phyloP scores from a whole-genome alignment of 495 filamentous ascomycete genomes.

The Barbatosphaeria neglecta region DNA sequence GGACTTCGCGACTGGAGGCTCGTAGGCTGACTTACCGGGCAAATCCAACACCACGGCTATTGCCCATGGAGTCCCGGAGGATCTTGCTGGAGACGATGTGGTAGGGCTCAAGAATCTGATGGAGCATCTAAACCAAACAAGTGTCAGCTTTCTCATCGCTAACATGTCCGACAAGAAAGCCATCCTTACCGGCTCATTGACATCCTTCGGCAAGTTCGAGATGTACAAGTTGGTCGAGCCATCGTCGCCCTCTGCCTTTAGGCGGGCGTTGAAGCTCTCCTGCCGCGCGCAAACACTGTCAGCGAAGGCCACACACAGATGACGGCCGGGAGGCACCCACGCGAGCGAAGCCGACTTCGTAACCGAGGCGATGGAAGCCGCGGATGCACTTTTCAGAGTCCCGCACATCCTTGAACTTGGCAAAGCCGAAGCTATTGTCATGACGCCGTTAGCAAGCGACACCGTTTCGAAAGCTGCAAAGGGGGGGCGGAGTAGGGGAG shows the following conservation, averaged over 20 bases:
- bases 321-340: conserved; percentile 32
- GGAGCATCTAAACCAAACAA: conserved; percentile 44
- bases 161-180: background rate
- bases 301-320: conserved; percentile 1
- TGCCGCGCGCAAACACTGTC: conserved; percentile 16
- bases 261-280: conserved; percentile 92
- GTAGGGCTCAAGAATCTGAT: conserved; percentile 70
- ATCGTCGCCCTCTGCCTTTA: conserved; percentile 82
- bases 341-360: conserved; percentile 92
- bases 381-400: conserved; percentile 93
- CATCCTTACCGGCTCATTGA: conserved; percentile 68
- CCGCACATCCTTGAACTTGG: conserved; percentile 76
- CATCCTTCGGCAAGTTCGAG: conserved; percentile 81
- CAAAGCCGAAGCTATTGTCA: conserved; percentile 95
- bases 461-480: no score
- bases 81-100: conserved; percentile 85
- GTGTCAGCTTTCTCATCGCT: background rate
- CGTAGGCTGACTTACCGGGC: conserved; percentile 58
- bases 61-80: conserved; percentile 74
- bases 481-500: background rate
- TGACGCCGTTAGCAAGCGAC: conserved; percentile 10
- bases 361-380: conserved; percentile 85
- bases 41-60: conserved; percentile 94
- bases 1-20: background rate
- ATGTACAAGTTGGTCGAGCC: conserved; percentile 91